A percentile compares a stretch with the other conserved stretches of the same genome.
Conservation (phyloP, 148 eudicot genomes). For the Mesembryanthemum crystallinum region DNA sequence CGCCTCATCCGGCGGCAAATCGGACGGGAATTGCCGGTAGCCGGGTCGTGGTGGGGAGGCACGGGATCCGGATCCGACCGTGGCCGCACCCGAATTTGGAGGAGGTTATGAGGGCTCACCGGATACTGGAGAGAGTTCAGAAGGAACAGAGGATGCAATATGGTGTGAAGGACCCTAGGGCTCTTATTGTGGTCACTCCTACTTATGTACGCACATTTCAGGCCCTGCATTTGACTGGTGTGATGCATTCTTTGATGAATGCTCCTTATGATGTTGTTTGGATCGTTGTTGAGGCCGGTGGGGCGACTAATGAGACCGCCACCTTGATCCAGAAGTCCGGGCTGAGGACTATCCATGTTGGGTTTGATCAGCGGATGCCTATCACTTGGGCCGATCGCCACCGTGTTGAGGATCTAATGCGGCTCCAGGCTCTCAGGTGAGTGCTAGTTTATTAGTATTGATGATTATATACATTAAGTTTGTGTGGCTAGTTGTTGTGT, state of each 20-base stretch:
- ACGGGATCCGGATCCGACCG: slow-evolving; percentile 83
- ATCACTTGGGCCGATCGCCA: slow-evolving; percentile 70
- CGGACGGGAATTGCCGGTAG: slow-evolving; percentile 31
- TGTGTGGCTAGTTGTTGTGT: background rate
- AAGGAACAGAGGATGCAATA: slow-evolving; percentile 80
- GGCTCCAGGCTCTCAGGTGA: slow-evolving; percentile 69
- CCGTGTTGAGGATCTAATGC: slow-evolving; percentile 67
- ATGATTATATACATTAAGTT: background rate
- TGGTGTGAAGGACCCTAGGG: slow-evolving; percentile 73
- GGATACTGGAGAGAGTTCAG: slow-evolving; percentile 79
- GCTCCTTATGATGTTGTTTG: slow-evolving; percentile 65
- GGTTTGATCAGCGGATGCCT: slow-evolving; percentile 58
- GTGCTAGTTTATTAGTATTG: background rate
- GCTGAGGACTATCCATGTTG: slow-evolving; percentile 54
- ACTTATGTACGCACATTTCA: slow-evolving; percentile 90
- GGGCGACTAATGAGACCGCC: slow-evolving; percentile 69
- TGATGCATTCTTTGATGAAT: slow-evolving; percentile 94
- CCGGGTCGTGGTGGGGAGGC: slow-evolving; percentile 84
- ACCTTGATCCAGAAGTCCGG: slow-evolving; percentile 56
- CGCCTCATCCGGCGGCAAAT: slow-evolving; percentile 21
- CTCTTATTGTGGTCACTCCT: slow-evolving; percentile 71
- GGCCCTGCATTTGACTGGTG: slow-evolving; percentile 77
- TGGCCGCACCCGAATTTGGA: slow-evolving; percentile 96
- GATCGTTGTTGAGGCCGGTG: slow-evolving; percentile 95
- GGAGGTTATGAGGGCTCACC: slow-evolving; percentile 83